Evolutionary conservation across 768 basidiomycete genomes (phyloP).

Genomic region (Leccinum boreale): DNA sequence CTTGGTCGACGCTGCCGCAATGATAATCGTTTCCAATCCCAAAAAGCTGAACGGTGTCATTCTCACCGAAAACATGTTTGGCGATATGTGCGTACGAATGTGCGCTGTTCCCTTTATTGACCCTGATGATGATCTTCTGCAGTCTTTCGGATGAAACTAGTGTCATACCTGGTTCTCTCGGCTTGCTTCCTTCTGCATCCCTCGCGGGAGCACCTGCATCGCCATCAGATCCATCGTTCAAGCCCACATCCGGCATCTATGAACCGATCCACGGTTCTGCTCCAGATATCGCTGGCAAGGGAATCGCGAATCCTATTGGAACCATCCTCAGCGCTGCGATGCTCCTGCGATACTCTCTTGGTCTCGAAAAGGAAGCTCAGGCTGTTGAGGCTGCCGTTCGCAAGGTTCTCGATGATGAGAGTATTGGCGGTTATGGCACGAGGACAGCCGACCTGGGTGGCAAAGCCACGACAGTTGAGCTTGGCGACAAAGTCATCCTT

Average conservation of each 20-base stretch:
- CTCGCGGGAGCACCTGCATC: conserved; percentile 82
- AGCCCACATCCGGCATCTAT: conserved; percentile 84
- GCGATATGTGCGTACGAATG: conserved; percentile 77
- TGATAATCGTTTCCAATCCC: conserved; percentile 90
- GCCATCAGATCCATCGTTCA: conserved; percentile 53
- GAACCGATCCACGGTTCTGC: conserved; percentile 97
- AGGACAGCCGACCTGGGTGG: conserved; percentile 91
- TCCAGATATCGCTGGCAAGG: conserved; percentile 92
- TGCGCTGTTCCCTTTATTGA: background rate
- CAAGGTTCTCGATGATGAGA: conserved; percentile 74
- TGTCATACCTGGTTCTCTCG: conserved; percentile 96
- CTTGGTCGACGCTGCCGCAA: conserved; percentile 93
- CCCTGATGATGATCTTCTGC: conserved; percentile 3
- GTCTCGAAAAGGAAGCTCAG: conserved; percentile 77
- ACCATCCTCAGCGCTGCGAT: conserved; percentile 93
- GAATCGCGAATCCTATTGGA: conserved; percentile 92
- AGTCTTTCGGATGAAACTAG: conserved; percentile 96
- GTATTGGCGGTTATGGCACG: conserved; percentile 68
- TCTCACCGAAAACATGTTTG: conserved; percentile 93
- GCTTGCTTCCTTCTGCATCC: conserved; percentile 93
- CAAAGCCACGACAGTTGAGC: conserved; percentile 63
- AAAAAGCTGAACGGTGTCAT: conserved; percentile 93
- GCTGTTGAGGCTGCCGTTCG: conserved; percentile 89
- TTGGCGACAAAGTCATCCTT: conserved; percentile 83
- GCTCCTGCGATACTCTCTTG: conserved; percentile 93